Evolutionary conservation across 805 yeast genomes (phyloP).

Genomic region (Saturnispora hagleri): DNA sequence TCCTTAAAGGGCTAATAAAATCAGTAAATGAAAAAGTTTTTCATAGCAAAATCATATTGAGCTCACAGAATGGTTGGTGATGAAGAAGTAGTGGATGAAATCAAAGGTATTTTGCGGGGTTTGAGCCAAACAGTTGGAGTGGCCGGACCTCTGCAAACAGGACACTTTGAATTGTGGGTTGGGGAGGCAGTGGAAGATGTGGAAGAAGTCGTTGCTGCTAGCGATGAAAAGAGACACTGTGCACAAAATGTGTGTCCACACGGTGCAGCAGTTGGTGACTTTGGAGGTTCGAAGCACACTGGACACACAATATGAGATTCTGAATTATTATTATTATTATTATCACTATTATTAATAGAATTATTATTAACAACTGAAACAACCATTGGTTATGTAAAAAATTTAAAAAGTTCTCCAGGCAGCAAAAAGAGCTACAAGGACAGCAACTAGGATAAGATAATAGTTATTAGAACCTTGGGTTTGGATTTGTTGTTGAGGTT

Average conservation of each 20-base stretch:
- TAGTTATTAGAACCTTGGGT: neutral
- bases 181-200: neutral
- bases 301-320: constrained; percentile 38
- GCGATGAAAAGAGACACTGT: constrained; percentile 41
- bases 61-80: neutral
- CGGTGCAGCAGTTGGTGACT: constrained; percentile 37
- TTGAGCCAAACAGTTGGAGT: constrained; percentile 2
- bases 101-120: neutral
- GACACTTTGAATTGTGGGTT: neutral
- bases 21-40: neutral
- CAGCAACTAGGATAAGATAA: constrained; percentile 2
- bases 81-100: neutral
- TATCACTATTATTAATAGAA: neutral
- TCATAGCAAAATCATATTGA: neutral
- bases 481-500: constrained; percentile 4
- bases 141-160: constrained; percentile 1
- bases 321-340: constrained; percentile 19
- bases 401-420: constrained; percentile 6
- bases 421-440: constrained; percentile 6
- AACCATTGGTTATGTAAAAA: constrained; percentile 26
- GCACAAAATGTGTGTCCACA: constrained; percentile 54
- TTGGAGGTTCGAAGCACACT: constrained; percentile 47
- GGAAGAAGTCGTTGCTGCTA: constrained; percentile 21
- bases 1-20: neutral
- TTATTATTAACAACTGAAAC: neutral